Conservation (phyloP, 495 filamentous ascomycete species). For the Hypoxylon intermedium region DNA sequence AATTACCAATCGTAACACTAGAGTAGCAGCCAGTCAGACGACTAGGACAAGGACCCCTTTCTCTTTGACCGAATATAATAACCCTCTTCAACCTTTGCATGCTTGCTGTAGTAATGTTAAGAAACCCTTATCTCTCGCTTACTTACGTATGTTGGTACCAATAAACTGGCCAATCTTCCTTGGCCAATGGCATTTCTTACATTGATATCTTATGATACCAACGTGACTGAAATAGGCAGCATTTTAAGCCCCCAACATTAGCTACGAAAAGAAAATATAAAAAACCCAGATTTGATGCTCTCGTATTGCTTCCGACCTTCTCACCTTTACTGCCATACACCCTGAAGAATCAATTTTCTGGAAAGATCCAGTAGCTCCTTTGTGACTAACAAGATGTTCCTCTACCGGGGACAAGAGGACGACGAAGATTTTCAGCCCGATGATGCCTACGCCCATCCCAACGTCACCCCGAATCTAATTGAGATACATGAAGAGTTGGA, state of each 20-base stretch:
- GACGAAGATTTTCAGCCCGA: no score
- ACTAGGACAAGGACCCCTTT: not conserved
- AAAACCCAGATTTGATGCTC: not conserved
- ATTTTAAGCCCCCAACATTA: not conserved
- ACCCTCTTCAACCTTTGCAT: not conserved
- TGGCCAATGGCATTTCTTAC: not conserved
- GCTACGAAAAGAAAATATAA: not conserved
- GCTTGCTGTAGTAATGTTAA: not conserved
- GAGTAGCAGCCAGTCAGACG: no score
- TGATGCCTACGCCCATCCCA: no score
- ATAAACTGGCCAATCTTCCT: not conserved
- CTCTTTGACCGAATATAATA: not conserved
- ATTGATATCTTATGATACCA: not conserved
- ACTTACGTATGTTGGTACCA: not conserved
- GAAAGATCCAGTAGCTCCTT: not conserved
- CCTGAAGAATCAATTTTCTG: not conserved
- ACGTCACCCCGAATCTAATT: not conserved
- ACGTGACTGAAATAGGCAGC: not conserved
- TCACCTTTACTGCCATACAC: not conserved
- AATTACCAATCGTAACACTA: not conserved
- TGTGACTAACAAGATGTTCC: not conserved
- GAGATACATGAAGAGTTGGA: conserved; percentile 17
- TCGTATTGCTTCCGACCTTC: not conserved
- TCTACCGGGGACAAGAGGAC: not conserved
- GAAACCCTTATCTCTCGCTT: not conserved